Conservation (phyloP, 345 rosid genomes). For the Moringa oleifera region DNA sequence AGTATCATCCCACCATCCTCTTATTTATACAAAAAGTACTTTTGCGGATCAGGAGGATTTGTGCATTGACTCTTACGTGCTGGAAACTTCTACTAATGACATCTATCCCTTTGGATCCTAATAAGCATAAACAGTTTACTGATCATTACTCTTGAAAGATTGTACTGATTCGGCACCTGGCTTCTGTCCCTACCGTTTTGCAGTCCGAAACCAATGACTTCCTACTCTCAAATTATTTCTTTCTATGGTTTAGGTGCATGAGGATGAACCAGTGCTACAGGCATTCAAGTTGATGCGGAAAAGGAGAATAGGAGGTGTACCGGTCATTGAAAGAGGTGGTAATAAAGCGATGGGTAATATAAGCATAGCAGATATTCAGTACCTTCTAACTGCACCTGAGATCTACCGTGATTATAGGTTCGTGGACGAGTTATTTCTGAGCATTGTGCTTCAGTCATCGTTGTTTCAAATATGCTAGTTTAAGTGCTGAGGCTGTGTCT, state of each 20-base stretch:
- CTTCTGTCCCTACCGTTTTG: too few relatives aligned
- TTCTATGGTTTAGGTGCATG: constrained; percentile 51
- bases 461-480: neutral
- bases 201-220: too few relatives aligned
- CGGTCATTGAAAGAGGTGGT: constrained; percentile 55
- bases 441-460: constrained; percentile 8
- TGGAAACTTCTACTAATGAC: neutral
- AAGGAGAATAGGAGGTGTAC: constrained; percentile 72
- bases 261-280: constrained; percentile 95
- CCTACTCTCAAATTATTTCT: neutral
- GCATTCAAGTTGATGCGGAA: constrained; percentile 93
- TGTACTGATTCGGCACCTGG: too few relatives aligned
- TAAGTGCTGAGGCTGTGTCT: neutral
- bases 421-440: constrained; percentile 4
- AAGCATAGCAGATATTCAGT: constrained; percentile 85
- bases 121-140: neutral
- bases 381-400: constrained; percentile 86
- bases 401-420: constrained; percentile 88
- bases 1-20: too few relatives aligned
- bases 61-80: neutral
- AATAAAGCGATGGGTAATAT: constrained; percentile 79
- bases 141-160: neutral
- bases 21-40: too few relatives aligned
- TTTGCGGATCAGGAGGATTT: too few relatives aligned
- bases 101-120: neutral